phyloP scores from a whole-genome alignment of 805 yeast genomes.

The Candida adriatica region DNA sequence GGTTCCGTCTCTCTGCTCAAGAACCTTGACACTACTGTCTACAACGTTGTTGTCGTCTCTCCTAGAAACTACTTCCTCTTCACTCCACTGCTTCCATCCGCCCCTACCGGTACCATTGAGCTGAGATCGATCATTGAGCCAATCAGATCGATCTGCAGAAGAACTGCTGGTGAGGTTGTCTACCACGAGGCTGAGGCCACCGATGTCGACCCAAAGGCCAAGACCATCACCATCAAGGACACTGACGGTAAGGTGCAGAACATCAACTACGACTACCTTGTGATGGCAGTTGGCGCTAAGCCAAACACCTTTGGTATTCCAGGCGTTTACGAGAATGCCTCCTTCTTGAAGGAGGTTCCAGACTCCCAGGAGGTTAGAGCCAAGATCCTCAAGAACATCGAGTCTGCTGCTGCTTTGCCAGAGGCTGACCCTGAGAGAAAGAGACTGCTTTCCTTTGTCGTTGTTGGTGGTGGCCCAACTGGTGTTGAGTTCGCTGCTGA shows the following conservation, averaged over 20 bases:
- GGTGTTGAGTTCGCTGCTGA: slow-evolving; percentile 98
- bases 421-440: slow-evolving; percentile 68
- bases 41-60: slow-evolving; percentile 84
- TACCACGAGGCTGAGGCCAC: slow-evolving; percentile 91
- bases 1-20: slow-evolving; percentile 83
- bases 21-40: slow-evolving; percentile 76
- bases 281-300: slow-evolving; percentile 91
- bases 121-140: slow-evolving; percentile 91
- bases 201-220: slow-evolving; percentile 66
- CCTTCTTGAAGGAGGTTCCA: slow-evolving; percentile 82
- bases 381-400: slow-evolving; percentile 79
- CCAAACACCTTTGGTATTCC: slow-evolving; percentile 93
- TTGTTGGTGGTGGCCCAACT: slow-evolving; percentile 98
- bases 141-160: slow-evolving; percentile 78
- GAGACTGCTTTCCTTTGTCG: slow-evolving; percentile 80
- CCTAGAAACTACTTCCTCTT: slow-evolving; percentile 94
- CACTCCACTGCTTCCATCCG: slow-evolving; percentile 93
- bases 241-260: slow-evolving; percentile 36
- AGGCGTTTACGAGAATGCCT: slow-evolving; percentile 84
- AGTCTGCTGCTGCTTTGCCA: slow-evolving; percentile 79
- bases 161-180: slow-evolving; percentile 66
- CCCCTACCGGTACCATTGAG: slow-evolving; percentile 91
- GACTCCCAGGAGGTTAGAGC: slow-evolving; percentile 82
- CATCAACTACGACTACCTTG: slow-evolving; percentile 71
- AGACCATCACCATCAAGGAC: slow-evolving; percentile 57